A percentile compares a stretch with the other conserved stretches of the same genome.
Conservation (phyloP, 352 stramenopile species). For the Elongisporangium prolatum region DNA sequence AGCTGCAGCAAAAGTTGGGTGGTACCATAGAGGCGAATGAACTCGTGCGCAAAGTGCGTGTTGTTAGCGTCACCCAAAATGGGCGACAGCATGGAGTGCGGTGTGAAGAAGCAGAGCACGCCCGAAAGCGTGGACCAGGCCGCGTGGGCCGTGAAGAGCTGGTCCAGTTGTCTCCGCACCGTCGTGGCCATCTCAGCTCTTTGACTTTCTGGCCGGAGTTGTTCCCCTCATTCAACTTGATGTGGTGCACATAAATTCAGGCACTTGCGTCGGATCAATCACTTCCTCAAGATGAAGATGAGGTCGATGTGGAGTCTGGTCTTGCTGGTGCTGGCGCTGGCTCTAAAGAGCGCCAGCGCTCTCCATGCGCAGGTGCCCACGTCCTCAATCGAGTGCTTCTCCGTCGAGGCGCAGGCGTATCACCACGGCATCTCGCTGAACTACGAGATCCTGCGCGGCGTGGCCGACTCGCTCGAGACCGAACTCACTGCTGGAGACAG, state of each 20-base stretch:
- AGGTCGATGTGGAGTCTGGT: background rate
- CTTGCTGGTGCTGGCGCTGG: conserved; percentile 16
- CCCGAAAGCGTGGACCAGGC: conserved; percentile 61
- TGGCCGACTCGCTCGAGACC: conserved; percentile 63
- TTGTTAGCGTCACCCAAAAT: conserved; percentile 73
- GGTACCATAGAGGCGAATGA: conserved; percentile 80
- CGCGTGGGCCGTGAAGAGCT: conserved; percentile 76
- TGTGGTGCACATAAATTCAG: background rate
- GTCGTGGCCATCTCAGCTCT: conserved; percentile 1
- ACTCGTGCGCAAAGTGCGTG: conserved; percentile 82
- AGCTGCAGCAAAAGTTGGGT: background rate
- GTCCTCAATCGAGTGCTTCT: conserved; percentile 59
- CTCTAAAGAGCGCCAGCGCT: conserved; percentile 9
- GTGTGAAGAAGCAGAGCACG: conserved; percentile 66
- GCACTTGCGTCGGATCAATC: background rate
- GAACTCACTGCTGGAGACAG: conserved; percentile 62
- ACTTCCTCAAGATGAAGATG: conserved; percentile 1
- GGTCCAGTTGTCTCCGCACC: conserved; percentile 74
- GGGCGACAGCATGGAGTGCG: conserved; percentile 76
- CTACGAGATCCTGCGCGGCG: conserved; percentile 72
- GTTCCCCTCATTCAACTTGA: background rate
- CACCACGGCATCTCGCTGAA: conserved; percentile 87
- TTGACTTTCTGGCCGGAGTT: background rate
- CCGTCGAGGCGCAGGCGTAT: conserved; percentile 55
- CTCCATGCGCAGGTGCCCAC: conserved; percentile 50